Evolutionary conservation across 352 stramenopile species (phyloP).

Genomic region (Saprolegnia diclina): DNA sequence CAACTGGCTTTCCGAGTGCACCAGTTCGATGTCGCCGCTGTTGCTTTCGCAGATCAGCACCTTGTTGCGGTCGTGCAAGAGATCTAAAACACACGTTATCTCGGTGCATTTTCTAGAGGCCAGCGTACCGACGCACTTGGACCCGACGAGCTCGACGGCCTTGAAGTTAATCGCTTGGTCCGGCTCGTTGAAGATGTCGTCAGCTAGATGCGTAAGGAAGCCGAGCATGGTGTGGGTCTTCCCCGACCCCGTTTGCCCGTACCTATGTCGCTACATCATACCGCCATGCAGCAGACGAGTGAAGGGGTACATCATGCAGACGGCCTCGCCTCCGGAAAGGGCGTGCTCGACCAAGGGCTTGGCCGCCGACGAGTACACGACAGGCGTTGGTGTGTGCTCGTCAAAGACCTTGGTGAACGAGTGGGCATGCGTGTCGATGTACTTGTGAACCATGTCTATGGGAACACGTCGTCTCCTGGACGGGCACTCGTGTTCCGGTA

Average conservation of each 20-base stretch:
- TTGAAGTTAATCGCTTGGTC: slow-evolving; percentile 53
- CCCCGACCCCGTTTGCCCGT: slow-evolving; percentile 56
- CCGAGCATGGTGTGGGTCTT: slow-evolving; percentile 85
- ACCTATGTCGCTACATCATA: slow-evolving; percentile 20
- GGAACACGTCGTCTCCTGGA: not conserved
- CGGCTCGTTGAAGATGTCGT: slow-evolving; percentile 46
- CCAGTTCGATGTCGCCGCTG: slow-evolving; percentile 53
- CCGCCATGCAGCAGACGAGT: slow-evolving; percentile 29
- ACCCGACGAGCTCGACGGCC: slow-evolving; percentile 54
- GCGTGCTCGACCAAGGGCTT: slow-evolving; percentile 60
- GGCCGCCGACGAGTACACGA: slow-evolving; percentile 59
- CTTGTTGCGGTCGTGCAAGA: slow-evolving; percentile 44
- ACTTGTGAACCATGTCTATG: slow-evolving; percentile 86
- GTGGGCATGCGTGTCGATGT: slow-evolving; percentile 70
- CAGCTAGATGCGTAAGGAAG: slow-evolving; percentile 66
- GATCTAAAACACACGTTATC: slow-evolving; percentile 30
- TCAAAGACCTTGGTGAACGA: slow-evolving; percentile 77
- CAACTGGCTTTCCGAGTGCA: slow-evolving; percentile 46
- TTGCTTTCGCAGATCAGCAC: slow-evolving; percentile 71
- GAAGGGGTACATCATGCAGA: slow-evolving; percentile 85
- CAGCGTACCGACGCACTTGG: slow-evolving; percentile 52
- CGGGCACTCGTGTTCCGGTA: slow-evolving; percentile 7
- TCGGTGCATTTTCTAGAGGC: not conserved
- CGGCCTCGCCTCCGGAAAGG: slow-evolving; percentile 56
- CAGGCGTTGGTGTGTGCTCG: slow-evolving; percentile 62